Evolutionary conservation across 306 rosid genomes (phyloP), one percentile per base, ranked within the genome.

Genomic region (Neltuma alba): DNA sequence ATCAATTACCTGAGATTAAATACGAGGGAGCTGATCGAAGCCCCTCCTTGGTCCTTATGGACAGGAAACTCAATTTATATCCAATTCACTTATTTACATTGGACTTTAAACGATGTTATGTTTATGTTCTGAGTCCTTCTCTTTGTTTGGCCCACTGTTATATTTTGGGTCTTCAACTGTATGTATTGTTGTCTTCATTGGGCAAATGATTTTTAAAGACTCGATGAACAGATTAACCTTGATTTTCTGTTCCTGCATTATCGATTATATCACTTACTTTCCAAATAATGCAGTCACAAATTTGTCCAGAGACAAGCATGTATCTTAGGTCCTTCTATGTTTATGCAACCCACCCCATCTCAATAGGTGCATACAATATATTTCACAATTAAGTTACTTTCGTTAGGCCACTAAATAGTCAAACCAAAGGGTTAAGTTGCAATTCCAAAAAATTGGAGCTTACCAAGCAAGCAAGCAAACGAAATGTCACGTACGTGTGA

Each of bases 401-500:
- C 28, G 36, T 20, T 78, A 34, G 52, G 61, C 72, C 76, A 28
- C 54, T 42, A 45, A 18, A 65, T 65, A 72, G 67, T 71, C 48
- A 68, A 45, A 77, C 64, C 78, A 0, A 77, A 40, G 64, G 79
- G 82, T 76, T 78, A 78, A 55, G 23, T 72, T 14, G 50, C 72
- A 68, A 75, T 58, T 63, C 67, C 40, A 31, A 61, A 34, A 30
- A 78, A 36, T 76, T 73, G 64, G 60, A 52, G 61, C 82, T 85
- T 81, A 67, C 76, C 77, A 44, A 79, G 73, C 70, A 77, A 79
- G 86, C 84, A 57, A 28, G 41, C 55, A 66, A 25, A 23, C 14
- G 28, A 69, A 41, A 25, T 69, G 6, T 41, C 83, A 69, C 81
- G 66, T 83, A 74, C 55, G 63, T 14, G 16, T 14, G 37, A 60